These are phyloP conservation scores for Cardamine occulta DNA, from an alignment of 345 rosid species.

Conservation along the genomic window DNA sequence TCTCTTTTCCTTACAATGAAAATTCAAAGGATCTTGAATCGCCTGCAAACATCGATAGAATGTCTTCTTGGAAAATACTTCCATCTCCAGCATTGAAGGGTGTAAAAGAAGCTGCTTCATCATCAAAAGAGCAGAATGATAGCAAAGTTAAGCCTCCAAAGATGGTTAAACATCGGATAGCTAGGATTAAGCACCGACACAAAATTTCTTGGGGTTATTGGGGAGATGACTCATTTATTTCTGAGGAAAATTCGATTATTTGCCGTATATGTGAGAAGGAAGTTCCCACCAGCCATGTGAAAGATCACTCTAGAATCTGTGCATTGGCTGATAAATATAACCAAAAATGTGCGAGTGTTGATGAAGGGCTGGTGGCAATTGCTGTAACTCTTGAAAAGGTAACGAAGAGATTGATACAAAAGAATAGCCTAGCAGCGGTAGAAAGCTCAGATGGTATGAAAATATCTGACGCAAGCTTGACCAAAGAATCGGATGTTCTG, in stretches of 20 bases:
- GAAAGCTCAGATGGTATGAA: conserved; percentile 80
- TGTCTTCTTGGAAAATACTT: conserved; percentile 83
- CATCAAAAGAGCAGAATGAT: conserved; percentile 53
- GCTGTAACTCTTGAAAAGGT: conserved; percentile 81
- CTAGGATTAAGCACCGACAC: conserved; percentile 56
- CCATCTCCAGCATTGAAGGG: conserved; percentile 67
- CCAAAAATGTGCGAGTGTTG: conserved; percentile 67
- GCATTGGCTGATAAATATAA: conserved; percentile 84
- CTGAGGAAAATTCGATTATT: conserved; percentile 73
- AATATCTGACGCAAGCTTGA: conserved; percentile 74
- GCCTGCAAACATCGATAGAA: conserved; percentile 63
- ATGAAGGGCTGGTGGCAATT: conserved; percentile 72
- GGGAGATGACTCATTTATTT: conserved; percentile 67
- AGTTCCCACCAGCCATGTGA: conserved; percentile 71
- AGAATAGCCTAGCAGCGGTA: conserved; percentile 57
- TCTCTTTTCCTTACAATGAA: conserved; percentile 42
- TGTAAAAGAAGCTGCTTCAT: conserved; percentile 40
- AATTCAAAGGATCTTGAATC: conserved; percentile 57
- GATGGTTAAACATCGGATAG: conserved; percentile 39
- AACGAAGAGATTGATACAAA: conserved; percentile 57
- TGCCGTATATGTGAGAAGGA: conserved; percentile 97
- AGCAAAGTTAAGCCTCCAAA: conserved; percentile 54
- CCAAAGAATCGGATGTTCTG: conserved; percentile 74
- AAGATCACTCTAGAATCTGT: conserved; percentile 90
- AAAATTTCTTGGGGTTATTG: conserved; percentile 88